A percentile compares a stretch with the other conserved stretches of the same genome.
These are phyloP conservation scores for Jacaranda copaia DNA, from an alignment of 257 asterid species.

Conservation along the genomic window DNA sequence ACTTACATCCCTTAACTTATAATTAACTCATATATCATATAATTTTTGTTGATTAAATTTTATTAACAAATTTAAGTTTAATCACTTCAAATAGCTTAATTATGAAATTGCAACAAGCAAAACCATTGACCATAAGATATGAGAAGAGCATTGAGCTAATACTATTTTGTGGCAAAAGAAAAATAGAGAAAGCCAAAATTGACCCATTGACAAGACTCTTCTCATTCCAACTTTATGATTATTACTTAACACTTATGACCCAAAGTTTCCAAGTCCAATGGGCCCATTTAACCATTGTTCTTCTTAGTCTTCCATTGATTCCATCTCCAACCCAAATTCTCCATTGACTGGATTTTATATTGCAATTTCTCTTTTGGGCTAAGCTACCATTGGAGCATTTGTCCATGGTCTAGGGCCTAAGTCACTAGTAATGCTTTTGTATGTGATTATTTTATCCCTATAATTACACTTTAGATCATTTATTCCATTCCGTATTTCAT, in stretches of 20 bases:
- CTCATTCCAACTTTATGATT: slow-evolving; percentile 1
- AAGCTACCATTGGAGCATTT: neutral
- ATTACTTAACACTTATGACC: neutral
- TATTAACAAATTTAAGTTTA: neutral
- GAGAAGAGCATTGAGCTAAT: neutral
- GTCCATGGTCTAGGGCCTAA: neutral
- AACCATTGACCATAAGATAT: too few species aligned
- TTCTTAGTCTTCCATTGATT: neutral
- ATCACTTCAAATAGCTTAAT: neutral
- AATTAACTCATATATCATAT: too few species aligned
- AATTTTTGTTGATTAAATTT: neutral
- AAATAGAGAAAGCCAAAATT: neutral
- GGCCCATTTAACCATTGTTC: neutral
- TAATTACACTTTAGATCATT: too few species aligned
- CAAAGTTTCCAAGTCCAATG: neutral
- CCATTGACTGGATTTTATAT: slow-evolving; percentile 20
- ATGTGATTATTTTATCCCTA: too few species aligned
- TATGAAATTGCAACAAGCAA: too few species aligned
- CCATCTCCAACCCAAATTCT: neutral
- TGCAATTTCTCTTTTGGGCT: neutral
- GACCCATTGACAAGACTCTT: neutral
- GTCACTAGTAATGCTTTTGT: too few species aligned
- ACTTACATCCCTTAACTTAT: too few species aligned
- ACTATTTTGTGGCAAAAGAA: neutral
- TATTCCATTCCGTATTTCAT: too few species aligned